Percentiles rank a stretch among this genome's conserved stretches.
Evolutionary conservation across 2,329 filamentous ascomycete species (phyloP).

Genomic region (Rhinocladiella similis): DNA sequence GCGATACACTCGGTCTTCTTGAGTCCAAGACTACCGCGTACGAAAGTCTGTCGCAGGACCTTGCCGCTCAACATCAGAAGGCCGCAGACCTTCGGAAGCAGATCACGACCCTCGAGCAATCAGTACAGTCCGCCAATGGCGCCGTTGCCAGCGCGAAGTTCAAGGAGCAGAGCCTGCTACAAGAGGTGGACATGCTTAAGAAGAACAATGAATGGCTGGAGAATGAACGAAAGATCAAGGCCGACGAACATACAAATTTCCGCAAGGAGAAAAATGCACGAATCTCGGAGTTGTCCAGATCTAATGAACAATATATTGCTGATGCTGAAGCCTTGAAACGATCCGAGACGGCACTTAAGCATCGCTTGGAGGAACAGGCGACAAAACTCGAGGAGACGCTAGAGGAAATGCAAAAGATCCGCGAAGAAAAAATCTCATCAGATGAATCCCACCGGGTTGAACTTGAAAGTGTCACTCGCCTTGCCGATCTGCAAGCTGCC

Average conservation of each 20-base stretch:
- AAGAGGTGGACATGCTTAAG: slow-evolving; percentile 85
- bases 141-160: slow-evolving; percentile 81
- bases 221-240: slow-evolving; percentile 86
- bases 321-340: slow-evolving; percentile 75
- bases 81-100: slow-evolving; percentile 81
- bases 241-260: slow-evolving; percentile 80
- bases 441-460: slow-evolving; percentile 86
- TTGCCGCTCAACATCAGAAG: slow-evolving; percentile 86
- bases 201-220: slow-evolving; percentile 94
- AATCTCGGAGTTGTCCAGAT: slow-evolving; percentile 82
- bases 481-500: slow-evolving; percentile 71
- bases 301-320: slow-evolving; percentile 80
- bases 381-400: slow-evolving; percentile 84
- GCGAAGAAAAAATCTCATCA: slow-evolving; percentile 77
- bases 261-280: slow-evolving; percentile 92
- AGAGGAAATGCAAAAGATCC: slow-evolving; percentile 77
- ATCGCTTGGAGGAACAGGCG: slow-evolving; percentile 79
- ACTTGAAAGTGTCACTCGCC: slow-evolving; percentile 74
- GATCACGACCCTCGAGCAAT: slow-evolving; percentile 77
- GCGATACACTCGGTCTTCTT: slow-evolving; percentile 83
- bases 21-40: slow-evolving; percentile 88
- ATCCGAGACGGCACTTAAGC: slow-evolving; percentile 76
- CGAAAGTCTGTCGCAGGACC: slow-evolving; percentile 79
- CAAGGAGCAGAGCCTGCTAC: slow-evolving; percentile 83
- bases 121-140: slow-evolving; percentile 77